Evolutionary conservation across 2,329 filamentous ascomycete species (phyloP), one percentile per base, ranked within the genome.

Genomic region (Calonectria fujianensis): DNA sequence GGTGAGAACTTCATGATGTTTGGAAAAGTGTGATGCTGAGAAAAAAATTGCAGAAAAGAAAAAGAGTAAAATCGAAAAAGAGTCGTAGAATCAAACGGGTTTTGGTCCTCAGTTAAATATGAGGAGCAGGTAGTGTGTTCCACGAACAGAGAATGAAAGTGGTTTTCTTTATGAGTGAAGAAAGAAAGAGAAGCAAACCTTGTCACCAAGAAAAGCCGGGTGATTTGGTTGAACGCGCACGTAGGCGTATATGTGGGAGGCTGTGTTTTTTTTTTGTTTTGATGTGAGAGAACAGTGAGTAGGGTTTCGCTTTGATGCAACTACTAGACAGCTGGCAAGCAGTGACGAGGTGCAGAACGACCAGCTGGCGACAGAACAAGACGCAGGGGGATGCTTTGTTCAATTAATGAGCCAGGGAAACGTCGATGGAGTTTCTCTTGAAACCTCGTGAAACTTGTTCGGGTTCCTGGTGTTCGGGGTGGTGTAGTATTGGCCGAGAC

Each of bases 1-100:
- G 75, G 54, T 37, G 73, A 69, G 63, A 77, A 70, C 72, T 77
- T 81, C 81, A 83, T 83, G 64, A 7, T 76, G 18, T 57, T 74
- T 50, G 39, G 39, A 61, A 45, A 63, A 24, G 52, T 27, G 39
- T 59, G 29, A 24, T 16, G 41, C 20, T 20, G 14, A 75, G 52
- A 35, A 29, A 45, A 35, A 32, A 66, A 27, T 32, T 24, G 48
- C 63, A 57, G 54, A 73, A 72, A 48, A 66, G 67, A 31, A 54
- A 72, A 24, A 16, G 24, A 50, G 48, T 32, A 39, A 50, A 20
- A 39, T 10, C 31, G 18, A 20, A 29, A 32, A 37, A 50, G 35
- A 65, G 32, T 20, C 45, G 51, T 41, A 32, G 31, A 39, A 66
- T 73, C n/a, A 37, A 69, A 65, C 45, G 24, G 70, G 74, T 70